These are phyloP conservation scores for Spergularia azorica DNA, from an alignment of 179 eudicot genomes.

Conservation along the genomic window DNA sequence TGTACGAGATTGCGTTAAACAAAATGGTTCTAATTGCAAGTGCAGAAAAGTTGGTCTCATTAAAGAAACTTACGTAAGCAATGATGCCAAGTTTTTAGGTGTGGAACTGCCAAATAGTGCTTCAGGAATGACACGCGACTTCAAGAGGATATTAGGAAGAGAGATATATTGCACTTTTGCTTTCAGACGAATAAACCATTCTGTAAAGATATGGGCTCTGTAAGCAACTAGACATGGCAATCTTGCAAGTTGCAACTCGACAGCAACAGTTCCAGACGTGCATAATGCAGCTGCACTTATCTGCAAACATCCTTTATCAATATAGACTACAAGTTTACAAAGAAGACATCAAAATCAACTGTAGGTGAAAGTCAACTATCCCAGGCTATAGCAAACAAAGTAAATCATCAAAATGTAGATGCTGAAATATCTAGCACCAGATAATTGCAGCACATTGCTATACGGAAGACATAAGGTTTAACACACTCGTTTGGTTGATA, in stretches of 20 bases:
- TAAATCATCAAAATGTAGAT: not conserved
- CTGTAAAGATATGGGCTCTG: conserved; percentile 90
- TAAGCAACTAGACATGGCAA: conserved; percentile 89
- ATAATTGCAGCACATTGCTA: not conserved
- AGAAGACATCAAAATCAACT: not conserved
- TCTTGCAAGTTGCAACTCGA: conserved; percentile 88
- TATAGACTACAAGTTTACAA: not conserved
- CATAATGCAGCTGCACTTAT: conserved; percentile 81
- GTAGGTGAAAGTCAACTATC: not conserved
- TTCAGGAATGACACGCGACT: conserved; percentile 80
- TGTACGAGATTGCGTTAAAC: not conserved
- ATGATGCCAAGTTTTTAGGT: conserved; percentile 58
- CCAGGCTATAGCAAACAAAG: not conserved
- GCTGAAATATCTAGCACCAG: not conserved
- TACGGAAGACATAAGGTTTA: too few relatives aligned
- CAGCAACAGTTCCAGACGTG: conserved; percentile 87
- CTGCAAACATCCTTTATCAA: conserved; percentile 36
- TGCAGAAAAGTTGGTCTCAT: not conserved
- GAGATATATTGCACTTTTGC: conserved; percentile 81
- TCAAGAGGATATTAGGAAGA: conserved; percentile 78
- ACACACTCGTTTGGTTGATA: not conserved
- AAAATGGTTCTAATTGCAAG: not conserved
- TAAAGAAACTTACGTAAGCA: conserved; percentile 53
- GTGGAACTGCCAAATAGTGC: conserved; percentile 75
- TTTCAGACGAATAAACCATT: conserved; percentile 71